A percentile compares a stretch with the other conserved stretches of the same genome.
Conservation (phyloP, 2,329 filamentous ascomycete genomes). For the Aspergillus thermomutatus region DNA sequence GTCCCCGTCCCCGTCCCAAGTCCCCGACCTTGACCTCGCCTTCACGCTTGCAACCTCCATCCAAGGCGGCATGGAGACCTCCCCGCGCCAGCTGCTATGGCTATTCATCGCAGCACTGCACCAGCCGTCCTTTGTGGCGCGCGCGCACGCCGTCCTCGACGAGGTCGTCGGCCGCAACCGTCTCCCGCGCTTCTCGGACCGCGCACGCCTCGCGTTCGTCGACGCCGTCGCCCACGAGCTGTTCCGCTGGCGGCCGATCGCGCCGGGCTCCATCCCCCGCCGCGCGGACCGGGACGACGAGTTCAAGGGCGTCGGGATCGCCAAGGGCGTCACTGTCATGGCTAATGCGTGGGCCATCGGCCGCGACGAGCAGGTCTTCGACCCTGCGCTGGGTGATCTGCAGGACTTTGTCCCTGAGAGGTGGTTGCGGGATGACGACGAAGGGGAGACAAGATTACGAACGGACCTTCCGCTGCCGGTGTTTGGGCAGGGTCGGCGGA, state of each 20-base stretch:
- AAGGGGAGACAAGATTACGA: slow-evolving; percentile 6
- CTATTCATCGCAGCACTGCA: slow-evolving; percentile 48
- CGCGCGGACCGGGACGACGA: slow-evolving; percentile 46
- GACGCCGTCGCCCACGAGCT: slow-evolving; percentile 35
- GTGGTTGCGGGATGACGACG: slow-evolving; percentile 10
- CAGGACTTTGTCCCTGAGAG: slow-evolving; percentile 19
- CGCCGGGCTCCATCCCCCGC: slow-evolving; percentile 48
- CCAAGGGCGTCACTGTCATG: slow-evolving; percentile 46
- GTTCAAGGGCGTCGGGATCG: slow-evolving; percentile 47
- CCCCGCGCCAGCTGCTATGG: slow-evolving; percentile 47
- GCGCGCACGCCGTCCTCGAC: slow-evolving; percentile 38
- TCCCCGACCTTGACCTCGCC: slow-evolving; percentile 46
- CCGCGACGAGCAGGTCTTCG: slow-evolving; percentile 39
- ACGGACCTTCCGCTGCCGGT: slow-evolving; percentile 19
- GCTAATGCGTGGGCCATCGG: slow-evolving; percentile 47
- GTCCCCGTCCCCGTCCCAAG: too few relatives aligned
- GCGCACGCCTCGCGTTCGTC: slow-evolving; percentile 27
- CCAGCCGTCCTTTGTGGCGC: slow-evolving; percentile 39
- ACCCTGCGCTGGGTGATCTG: slow-evolving; percentile 12
- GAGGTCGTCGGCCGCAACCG: slow-evolving; percentile 29
- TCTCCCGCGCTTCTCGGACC: slow-evolving; percentile 33
- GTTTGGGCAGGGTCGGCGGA: slow-evolving; percentile 20
- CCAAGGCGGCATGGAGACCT: slow-evolving; percentile 51
- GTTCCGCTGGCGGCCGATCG: slow-evolving; percentile 40
- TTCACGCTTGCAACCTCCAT: slow-evolving; percentile 48